Conservation (phyloP, 768 basidiomycete genomes). For the Lentinula sp. region DNA sequence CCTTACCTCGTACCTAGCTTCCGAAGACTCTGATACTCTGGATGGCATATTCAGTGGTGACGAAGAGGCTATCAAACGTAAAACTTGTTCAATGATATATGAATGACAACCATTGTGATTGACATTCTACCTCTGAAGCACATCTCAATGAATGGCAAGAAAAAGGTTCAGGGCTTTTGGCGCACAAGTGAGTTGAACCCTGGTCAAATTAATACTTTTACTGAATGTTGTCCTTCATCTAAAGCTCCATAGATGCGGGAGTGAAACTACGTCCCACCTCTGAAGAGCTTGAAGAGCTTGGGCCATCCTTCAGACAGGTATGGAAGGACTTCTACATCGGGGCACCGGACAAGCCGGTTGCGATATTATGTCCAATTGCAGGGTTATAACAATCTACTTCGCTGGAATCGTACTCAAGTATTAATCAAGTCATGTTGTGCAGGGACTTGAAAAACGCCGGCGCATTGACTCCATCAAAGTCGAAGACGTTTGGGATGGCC, state of each 20-base stretch:
- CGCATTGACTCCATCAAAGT: neutral
- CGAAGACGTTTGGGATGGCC: neutral
- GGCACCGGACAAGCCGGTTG: constrained; percentile 31
- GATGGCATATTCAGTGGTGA: constrained; percentile 25
- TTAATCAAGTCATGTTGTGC: neutral
- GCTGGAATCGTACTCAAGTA: too few relatives aligned
- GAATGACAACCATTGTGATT: too few relatives aligned
- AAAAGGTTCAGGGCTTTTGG: neutral
- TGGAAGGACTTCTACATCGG: constrained; percentile 28
- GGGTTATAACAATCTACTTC: constrained; percentile 11
- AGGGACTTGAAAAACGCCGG: neutral
- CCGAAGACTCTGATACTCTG: constrained; percentile 23
- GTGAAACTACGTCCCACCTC: constrained; percentile 33
- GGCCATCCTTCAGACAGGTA: constrained; percentile 24
- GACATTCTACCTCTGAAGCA: neutral
- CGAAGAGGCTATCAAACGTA: constrained; percentile 19
- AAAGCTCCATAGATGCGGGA: constrained; percentile 30
- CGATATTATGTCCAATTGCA: constrained; percentile 22
- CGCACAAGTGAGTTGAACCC: neutral
- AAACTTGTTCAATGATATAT: neutral
- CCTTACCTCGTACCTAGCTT: constrained; percentile 20
- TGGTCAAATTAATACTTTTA: neutral
- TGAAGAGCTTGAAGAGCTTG: constrained; percentile 29
- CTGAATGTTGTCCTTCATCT: neutral
- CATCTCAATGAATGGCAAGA: constrained; percentile 1